Evolutionary conservation across 257 asterid genomes (phyloP), one percentile per base, ranked within the genome.

Genomic region (Salvia rosmarinus): DNA sequence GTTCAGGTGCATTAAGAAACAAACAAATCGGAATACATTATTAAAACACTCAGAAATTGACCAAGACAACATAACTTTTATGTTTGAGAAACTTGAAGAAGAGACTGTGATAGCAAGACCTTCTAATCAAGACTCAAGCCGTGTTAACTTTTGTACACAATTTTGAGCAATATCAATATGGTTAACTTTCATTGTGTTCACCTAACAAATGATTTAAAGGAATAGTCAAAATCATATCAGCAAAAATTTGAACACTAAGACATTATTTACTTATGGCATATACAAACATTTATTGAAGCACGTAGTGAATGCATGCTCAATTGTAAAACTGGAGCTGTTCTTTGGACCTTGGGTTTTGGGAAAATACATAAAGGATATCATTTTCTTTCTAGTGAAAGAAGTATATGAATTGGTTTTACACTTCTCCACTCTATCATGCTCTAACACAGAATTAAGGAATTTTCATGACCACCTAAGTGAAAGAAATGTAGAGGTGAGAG

Each of bases 41-140:
- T 43, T 9, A 23, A 66, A 43, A 50, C 65, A 32, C 62, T 61
- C 51, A 67, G 34, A 65, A 37, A 55, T 2, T 52, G 9, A 46
- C 39, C 28, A 14, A 25, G 35, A 16, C 13, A 61, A 66, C 37
- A 34, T 60, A 69, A 20, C 19, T 34, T 59, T 43, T 12, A 57
- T 25, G 30, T 20, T 17, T 16, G 47, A 54, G 50, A 32, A 57
- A 64, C 14, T 6, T 37, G 30, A 11, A 17, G 73, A 64, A 59
- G 55, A 51, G 49, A 60, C 60, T 54, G 66, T 16, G 35, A 51
- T 34, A 65, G 66, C 56, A 74, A 64, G 74, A 37, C 5, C 73
- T 20, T n/a, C 25, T 47, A 67, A 25, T 34, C 64, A 32, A 57
- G 23, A 50, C 42, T 51, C 67, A 58, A 73, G 11, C 34, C 58